Evolutionary conservation across 2,329 filamentous ascomycete species (phyloP), one percentile per base, ranked within the genome.

Genomic region (Penicillium concentricum): DNA sequence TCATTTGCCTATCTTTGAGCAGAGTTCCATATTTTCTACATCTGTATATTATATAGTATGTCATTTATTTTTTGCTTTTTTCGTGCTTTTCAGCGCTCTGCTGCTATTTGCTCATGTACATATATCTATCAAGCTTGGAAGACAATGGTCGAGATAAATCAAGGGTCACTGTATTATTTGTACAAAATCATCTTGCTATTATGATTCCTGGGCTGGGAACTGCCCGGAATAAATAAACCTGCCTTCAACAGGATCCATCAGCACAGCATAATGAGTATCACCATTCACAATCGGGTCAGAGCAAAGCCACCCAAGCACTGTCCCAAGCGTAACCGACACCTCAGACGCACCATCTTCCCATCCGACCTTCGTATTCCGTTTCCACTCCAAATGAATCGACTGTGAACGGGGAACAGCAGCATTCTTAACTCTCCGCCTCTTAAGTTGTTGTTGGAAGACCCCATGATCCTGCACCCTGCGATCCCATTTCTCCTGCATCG

Each of bases 221-320:
- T 66, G 64, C 13, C 61, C 63, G n/a, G 79, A 62, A 78, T 80
- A 85, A 15, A 72, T 66, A 22, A 86, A 71, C 13, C 71, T 69
- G 0, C 83, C 82, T 15, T 67, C 68, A 6, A 58, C 67, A 4
- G 84, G 80, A 69, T 87, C 84, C 79, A 87, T 79, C 28, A 87
- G 70, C 20, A 78, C 78, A 4, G 79, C 78, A 69, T 82, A 87
- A 69, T 87, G 84, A 2, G 83, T 86, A 35, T 74, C 75, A 54
- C 84, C 80, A 63, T 86, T 87, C 16, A 78, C 78, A 4, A 82
- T 81, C 0, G 84, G 84, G 57, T 79, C 82, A 15, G 71, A 72
- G 22, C 73, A 72, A 9, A 85, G 71, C 83, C 83, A 84, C 12
- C 70, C 62, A 2, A 76, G 70, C 3, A 85, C 63, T 30, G 77